These are phyloP conservation scores for Phoenix dactylifera DNA, from an alignment of 176 grass and related monocot genomes.

Conservation along the genomic window DNA sequence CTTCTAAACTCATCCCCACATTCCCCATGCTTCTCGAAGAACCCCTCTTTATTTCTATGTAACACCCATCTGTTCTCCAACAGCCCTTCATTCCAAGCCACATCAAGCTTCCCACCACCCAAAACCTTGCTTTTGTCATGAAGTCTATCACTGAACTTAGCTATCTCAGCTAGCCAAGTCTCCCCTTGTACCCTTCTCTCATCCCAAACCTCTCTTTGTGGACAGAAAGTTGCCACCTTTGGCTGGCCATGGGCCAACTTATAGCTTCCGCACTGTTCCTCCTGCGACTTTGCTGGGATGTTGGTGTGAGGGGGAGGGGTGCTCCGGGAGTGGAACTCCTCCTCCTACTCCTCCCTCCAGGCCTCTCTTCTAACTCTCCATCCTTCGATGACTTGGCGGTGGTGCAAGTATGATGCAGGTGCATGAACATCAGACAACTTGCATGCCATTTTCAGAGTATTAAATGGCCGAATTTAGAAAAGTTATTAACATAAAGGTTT, in stretches of 20 bases:
- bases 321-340: not conserved
- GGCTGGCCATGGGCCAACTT: not conserved
- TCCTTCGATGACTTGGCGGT: not conserved
- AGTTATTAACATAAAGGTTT: no score
- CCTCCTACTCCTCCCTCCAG: not conserved
- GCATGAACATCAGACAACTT: no score
- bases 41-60: not conserved
- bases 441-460: no score
- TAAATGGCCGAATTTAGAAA: no score
- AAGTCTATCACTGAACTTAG: no score
- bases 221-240: not conserved
- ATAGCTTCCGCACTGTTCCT: no score
- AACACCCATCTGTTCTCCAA: not conserved
- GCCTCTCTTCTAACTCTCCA: not conserved
- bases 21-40: not conserved
- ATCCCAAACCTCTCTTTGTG: not conserved
- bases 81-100: not conserved
- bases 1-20: not conserved
- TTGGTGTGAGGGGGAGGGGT: not conserved
- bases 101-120: no score
- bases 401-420: no score
- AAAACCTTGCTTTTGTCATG: no score
- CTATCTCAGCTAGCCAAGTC: no score
- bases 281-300: not conserved
- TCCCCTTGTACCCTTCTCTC: not conserved